Conservation (phyloP, 2,329 filamentous ascomycete genomes). For the Sclerotinia nivalis region DNA sequence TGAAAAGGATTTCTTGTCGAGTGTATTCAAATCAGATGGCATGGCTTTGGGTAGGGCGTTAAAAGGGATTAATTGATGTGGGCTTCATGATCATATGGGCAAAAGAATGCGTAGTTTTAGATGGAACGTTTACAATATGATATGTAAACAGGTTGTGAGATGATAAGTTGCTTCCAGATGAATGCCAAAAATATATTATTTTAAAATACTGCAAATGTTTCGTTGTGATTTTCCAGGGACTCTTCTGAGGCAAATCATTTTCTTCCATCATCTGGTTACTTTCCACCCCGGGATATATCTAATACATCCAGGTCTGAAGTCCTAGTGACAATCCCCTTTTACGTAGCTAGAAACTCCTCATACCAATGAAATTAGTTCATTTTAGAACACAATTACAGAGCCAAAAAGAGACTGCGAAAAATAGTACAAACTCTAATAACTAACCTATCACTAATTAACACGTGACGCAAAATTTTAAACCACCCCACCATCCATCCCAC, state of each 20-base stretch:
- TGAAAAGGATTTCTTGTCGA: constrained; percentile 2
- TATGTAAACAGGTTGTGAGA: constrained; percentile 1
- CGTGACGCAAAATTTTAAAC: constrained; percentile 5
- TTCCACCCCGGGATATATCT: not conserved
- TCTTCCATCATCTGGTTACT: not conserved
- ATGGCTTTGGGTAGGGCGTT: constrained; percentile 21
- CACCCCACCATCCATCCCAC: constrained; percentile 18
- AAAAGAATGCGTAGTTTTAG: constrained; percentile 11
- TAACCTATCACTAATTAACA: not conserved
- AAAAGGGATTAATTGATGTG: not conserved
- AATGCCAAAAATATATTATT: not conserved
- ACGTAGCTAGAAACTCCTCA: not conserved
- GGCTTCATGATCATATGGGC: constrained; percentile 8
- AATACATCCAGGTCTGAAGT: not conserved
- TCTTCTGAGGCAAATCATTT: not conserved
- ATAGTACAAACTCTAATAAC: not conserved
- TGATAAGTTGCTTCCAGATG: not conserved
- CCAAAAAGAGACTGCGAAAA: not conserved
- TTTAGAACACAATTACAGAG: not conserved
- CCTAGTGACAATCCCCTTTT: not conserved
- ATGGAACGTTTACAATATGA: constrained; percentile 10
- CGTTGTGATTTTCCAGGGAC: not conserved
- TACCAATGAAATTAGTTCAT: not conserved
- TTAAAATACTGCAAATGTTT: not conserved
- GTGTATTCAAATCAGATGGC: constrained; percentile 12